Base-by-base conservation (phyloP, 108 stramenopile species). In the Cyclotella choctawhatcheeana region DNA sequence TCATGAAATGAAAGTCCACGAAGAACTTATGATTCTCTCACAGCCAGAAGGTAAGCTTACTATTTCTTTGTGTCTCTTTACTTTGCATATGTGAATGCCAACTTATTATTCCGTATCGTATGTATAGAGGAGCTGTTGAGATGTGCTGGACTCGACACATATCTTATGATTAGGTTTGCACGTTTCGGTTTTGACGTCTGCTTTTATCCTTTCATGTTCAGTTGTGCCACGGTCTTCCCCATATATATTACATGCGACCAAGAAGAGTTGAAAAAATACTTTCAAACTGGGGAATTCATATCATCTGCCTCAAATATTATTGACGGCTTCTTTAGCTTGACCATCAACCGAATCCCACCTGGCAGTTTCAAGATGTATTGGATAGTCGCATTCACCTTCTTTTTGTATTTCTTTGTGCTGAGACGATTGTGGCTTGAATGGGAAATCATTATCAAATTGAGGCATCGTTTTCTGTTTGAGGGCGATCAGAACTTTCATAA, bases 81-180 rank as follows among this genome's bases (percentile, higher is more conserved):
- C n/a, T n/a, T n/a, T n/a, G n/a, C n/a, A n/a, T n/a, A n/a, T n/a
- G n/a, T n/a, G n/a, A n/a, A n/a, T n/a, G n/a, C n/a, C n/a, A n/a
- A n/a, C n/a, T n/a, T n/a, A n/a, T n/a, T n/a, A n/a, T n/a, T n/a
- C n/a, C n/a, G n/a, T n/a, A n/a, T n/a, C n/a, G n/a, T n/a, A n/a
- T n/a, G n/a, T n/a, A n/a, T n/a, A n/a, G 52, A 76, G 43, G 84
- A 89, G 63, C 59, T 87, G 27, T 52, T 89, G 21, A 55, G 84
- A 26, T 87, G 82, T 35, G 78, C 87, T n/a, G 89, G 89, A 40
- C 73, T 89, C 21, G 89, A 89, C 54, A 80, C 83, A 4, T 89
- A 81, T 72, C 70, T 89, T 12, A 69, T 82, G 35, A 68, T 89
- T 33, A 80, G 85, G 44, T 89, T 87, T 47, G 74, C 87, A 1